These are phyloP conservation scores for Hemisphaericaspora xylanilytica DNA, from an alignment of 1,139 yeast genomes.

Conservation along the genomic window DNA sequence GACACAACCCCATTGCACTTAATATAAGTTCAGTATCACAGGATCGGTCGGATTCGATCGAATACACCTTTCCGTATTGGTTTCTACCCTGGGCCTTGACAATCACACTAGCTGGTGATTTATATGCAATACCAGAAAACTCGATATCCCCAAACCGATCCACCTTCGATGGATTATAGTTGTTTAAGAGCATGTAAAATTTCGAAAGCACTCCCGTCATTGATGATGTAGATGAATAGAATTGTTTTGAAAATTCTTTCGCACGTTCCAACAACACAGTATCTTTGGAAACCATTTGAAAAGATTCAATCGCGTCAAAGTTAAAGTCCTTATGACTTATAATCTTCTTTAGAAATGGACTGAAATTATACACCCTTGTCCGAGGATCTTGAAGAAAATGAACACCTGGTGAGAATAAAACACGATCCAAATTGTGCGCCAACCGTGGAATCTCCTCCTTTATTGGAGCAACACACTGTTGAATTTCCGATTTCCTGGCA, in stretches of 20 bases:
- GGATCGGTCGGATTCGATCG: conserved; percentile 72
- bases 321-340: conserved; percentile 70
- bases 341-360: conserved; percentile 58
- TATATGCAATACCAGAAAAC: conserved; percentile 32
- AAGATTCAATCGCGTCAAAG: conserved; percentile 54
- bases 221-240: conserved; percentile 82
- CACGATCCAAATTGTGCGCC: conserved; percentile 64
- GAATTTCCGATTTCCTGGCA: background rate
- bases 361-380: conserved; percentile 68
- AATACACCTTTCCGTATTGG: conserved; percentile 40
- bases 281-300: conserved; percentile 71
- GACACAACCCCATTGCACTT: conserved; percentile 74
- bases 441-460: conserved; percentile 37
- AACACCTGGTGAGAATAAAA: conserved; percentile 78
- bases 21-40: conserved; percentile 67
- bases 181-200: conserved; percentile 70
- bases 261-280: conserved; percentile 50
- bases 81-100: conserved; percentile 35
- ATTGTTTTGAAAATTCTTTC: conserved; percentile 37
- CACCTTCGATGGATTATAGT: conserved; percentile 25
- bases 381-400: conserved; percentile 79
- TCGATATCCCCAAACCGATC: conserved; percentile 34
- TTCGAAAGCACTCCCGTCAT: conserved; percentile 77
- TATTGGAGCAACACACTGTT: conserved; percentile 26
- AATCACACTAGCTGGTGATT: conserved; percentile 40